phyloP scores from a whole-genome alignment of 345 rosid genomes.

The Linum usitatissimum region DNA sequence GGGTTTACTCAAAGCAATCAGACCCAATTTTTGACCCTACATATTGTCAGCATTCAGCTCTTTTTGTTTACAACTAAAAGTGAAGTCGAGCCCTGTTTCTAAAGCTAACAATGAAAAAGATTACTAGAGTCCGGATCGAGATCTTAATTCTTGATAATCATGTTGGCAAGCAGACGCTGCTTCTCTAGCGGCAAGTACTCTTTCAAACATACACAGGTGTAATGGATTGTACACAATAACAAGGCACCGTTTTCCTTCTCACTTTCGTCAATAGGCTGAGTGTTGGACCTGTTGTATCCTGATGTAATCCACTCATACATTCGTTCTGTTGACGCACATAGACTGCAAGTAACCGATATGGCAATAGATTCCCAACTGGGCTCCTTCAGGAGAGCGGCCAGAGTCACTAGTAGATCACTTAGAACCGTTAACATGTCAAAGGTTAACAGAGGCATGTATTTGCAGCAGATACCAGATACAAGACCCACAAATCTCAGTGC shows the following conservation, averaged over 20 bases:
- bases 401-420: constrained; percentile 61
- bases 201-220: constrained; percentile 41
- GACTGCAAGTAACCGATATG: constrained; percentile 37
- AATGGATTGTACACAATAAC: constrained; percentile 42
- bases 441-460: constrained; percentile 76
- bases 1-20: no score
- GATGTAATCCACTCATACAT: constrained; percentile 33
- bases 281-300: constrained; percentile 14
- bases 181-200: constrained; percentile 58
- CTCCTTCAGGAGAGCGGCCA: constrained; percentile 48
- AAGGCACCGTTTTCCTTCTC: constrained; percentile 34
- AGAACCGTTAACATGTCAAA: constrained; percentile 42
- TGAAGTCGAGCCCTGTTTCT: no score
- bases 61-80: no score
- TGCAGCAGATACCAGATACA: constrained; percentile 69
- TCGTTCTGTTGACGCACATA: constrained; percentile 57
- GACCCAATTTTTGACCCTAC: no score
- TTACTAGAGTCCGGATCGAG: not conserved
- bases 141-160: constrained; percentile 15
- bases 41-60: no score
- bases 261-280: constrained; percentile 31
- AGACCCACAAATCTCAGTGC: constrained; percentile 59
- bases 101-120: no score
- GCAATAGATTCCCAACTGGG: constrained; percentile 49
- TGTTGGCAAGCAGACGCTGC: constrained; percentile 58